phyloP scores from a whole-genome alignment of 441 rosid species.

The Corymbia citriodora region DNA sequence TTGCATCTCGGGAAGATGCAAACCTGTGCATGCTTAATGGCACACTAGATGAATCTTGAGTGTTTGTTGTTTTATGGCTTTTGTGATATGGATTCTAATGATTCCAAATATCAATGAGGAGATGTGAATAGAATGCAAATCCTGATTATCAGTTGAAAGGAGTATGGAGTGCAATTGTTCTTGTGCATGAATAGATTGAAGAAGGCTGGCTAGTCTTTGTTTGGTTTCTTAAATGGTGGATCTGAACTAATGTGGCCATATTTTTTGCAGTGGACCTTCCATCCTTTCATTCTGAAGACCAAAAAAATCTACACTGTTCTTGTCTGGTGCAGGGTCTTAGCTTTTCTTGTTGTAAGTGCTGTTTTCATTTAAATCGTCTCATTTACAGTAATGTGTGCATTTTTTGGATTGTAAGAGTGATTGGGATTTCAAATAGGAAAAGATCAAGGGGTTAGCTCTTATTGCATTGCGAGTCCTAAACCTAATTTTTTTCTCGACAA shows the following conservation, averaged over 20 bases:
- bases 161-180: background rate
- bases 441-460: background rate
- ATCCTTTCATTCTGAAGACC: constrained; percentile 92
- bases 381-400: background rate
- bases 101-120: background rate
- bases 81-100: background rate
- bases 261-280: constrained; percentile 92
- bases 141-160: background rate
- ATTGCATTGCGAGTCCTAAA: background rate
- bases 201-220: background rate
- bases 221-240: background rate
- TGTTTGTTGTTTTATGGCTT: background rate
- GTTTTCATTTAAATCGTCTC: background rate
- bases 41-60: background rate
- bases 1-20: background rate
- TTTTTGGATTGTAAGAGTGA: background rate
- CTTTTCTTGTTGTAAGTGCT: constrained; percentile 89
- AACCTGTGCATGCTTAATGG: background rate
- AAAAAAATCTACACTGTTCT: constrained; percentile 96
- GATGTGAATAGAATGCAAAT: background rate
- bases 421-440: background rate
- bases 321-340: constrained; percentile 96
- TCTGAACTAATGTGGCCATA: background rate
- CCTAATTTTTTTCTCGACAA: background rate
- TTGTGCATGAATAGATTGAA: background rate